Percentiles rank a stretch among this genome's conserved stretches.
These are phyloP conservation scores for Citrus trifoliata DNA, from an alignment of 345 rosid species.

Conservation along the genomic window DNA sequence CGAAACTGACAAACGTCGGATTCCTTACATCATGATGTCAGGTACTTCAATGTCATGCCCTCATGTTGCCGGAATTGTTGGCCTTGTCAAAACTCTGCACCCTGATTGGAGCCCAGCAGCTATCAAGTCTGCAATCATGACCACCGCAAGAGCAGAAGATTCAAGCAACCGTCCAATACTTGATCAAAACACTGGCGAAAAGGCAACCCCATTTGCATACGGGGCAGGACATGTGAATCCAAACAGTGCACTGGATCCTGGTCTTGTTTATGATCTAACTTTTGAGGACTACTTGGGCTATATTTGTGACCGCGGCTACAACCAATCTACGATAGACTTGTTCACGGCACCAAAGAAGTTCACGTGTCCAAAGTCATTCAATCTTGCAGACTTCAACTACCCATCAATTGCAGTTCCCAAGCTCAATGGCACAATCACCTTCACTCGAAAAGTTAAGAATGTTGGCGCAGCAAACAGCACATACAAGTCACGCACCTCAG, in stretches of 20 bases:
- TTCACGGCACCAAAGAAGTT: background rate
- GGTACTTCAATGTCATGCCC: slow-evolving; percentile 70
- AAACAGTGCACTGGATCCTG: slow-evolving; percentile 6
- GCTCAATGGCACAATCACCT: too few relatives aligned
- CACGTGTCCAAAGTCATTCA: background rate
- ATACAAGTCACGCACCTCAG: too few relatives aligned
- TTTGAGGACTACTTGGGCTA: background rate
- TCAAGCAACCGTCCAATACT: slow-evolving; percentile 17
- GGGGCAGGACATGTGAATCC: slow-evolving; percentile 9
- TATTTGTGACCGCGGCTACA: background rate
- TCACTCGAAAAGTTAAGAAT: too few relatives aligned
- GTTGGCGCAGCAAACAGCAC: too few relatives aligned
- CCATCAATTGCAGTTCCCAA: too few relatives aligned
- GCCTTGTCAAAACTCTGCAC: slow-evolving; percentile 45
- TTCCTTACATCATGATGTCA: slow-evolving; percentile 24
- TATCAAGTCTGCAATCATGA: slow-evolving; percentile 51
- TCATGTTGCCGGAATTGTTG: slow-evolving; percentile 49
- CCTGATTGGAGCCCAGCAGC: slow-evolving; percentile 56
- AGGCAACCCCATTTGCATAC: background rate
- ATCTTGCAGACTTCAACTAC: background rate
- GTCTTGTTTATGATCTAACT: slow-evolving; percentile 4
- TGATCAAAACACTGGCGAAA: too few relatives aligned
- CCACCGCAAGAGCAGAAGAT: slow-evolving; percentile 37
- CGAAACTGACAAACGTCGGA: slow-evolving; percentile 8
- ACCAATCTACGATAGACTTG: background rate